These are phyloP conservation scores for Gorgonomyces haynaldii DNA, from an alignment of 192 early-diverging fungal species.

Conservation along the genomic window DNA sequence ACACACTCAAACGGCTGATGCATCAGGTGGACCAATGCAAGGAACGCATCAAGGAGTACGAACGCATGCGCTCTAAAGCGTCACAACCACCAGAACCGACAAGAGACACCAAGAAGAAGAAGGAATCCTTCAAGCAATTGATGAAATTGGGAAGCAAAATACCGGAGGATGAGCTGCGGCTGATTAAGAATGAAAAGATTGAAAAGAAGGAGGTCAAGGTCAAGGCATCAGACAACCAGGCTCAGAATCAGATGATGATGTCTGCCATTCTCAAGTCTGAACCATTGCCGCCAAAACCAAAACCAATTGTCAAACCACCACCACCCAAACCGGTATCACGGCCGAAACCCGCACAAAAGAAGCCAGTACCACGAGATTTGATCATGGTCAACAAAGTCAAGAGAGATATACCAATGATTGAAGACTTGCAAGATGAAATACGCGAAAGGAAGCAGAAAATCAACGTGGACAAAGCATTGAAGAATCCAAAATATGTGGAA, in stretches of 20 bases:
- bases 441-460: background rate
- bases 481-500: background rate
- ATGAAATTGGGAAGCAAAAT: constrained; percentile 6
- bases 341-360: background rate
- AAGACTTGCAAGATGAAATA: constrained; percentile 7
- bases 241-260: background rate
- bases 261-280: background rate
- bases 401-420: constrained; percentile 2
- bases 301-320: background rate
- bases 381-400: constrained; percentile 1
- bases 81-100: constrained; percentile 4
- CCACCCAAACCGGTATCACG: background rate
- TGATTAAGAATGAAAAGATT: background rate
- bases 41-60: background rate
- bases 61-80: background rate
- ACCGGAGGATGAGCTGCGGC: background rate
- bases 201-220: background rate
- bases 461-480: background rate
- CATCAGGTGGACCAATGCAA: background rate
- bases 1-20: background rate
- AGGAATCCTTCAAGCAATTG: constrained; percentile 7
- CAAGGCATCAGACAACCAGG: background rate
- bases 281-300: background rate
- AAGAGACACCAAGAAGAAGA: too few relatives aligned
- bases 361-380: background rate